phyloP scores from a whole-genome alignment of 1,139 yeast species.

The Suhomyces maxii region DNA sequence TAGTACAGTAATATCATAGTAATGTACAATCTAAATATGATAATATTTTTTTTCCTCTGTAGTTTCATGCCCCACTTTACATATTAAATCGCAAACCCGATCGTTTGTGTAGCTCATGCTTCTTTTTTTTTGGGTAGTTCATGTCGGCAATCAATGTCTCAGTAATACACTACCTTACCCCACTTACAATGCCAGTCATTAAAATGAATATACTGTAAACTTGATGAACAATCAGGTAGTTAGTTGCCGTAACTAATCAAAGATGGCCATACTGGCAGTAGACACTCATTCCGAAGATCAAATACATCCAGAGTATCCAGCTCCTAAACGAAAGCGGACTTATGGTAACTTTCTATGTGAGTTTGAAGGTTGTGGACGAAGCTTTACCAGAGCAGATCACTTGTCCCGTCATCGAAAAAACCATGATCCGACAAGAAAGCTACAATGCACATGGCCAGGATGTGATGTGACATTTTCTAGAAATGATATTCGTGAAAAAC shows the following conservation, averaged over 20 bases:
- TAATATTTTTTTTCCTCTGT: not conserved
- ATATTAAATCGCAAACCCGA: not conserved
- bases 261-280: not conserved
- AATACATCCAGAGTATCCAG: not conserved
- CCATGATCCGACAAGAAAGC: constrained; percentile 32
- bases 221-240: not conserved
- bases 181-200: not conserved
- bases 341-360: constrained; percentile 20
- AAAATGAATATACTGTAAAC: too few relatives aligned
- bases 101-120: not conserved
- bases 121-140: not conserved
- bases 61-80: not conserved
- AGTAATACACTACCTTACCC: not conserved
- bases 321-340: constrained; percentile 15
- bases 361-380: constrained; percentile 29
- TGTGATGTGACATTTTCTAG: constrained; percentile 41
- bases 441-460: constrained; percentile 28
- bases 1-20: too few relatives aligned
- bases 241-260: not conserved
- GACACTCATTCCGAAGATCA: not conserved
- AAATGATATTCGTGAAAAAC: constrained; percentile 39
- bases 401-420: constrained; percentile 42
- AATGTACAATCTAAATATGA: too few relatives aligned
- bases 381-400: constrained; percentile 42
- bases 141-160: not conserved